A percentile compares a stretch with the other conserved stretches of the same genome.
Conservation (phyloP, 148 eudicot genomes). For the Heliamphora exappendiculata region DNA sequence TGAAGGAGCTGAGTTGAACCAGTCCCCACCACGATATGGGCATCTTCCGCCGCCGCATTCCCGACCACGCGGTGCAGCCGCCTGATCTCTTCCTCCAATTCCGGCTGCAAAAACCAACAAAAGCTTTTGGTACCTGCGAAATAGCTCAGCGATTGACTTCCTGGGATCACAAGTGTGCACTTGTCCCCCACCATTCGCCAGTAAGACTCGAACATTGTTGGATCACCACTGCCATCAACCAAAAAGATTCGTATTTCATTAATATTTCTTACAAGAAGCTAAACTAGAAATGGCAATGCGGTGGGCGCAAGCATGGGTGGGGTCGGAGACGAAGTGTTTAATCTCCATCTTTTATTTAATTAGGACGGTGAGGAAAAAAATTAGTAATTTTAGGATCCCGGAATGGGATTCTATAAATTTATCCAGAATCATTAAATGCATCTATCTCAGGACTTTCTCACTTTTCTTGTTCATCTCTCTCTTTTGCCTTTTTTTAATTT, state of each 20-base stretch:
- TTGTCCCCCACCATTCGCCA: conserved; percentile 43
- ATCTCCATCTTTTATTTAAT: no score
- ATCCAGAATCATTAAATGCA: no score
- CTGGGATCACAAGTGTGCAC: conserved; percentile 37
- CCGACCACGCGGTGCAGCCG: conserved; percentile 41
- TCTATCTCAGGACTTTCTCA: no score
- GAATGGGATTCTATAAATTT: no score
- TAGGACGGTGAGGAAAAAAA: no score
- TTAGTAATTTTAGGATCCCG: no score
- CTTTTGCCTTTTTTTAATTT: no score
- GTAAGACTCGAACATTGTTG: conserved; percentile 42
- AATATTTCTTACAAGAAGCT: neutral
- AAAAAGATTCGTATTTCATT: neutral
- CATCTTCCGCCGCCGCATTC: conserved; percentile 39
- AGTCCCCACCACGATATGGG: conserved; percentile 50
- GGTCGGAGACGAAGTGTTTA: no score
- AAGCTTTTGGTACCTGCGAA: conserved; percentile 25
- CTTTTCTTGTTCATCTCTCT: no score
- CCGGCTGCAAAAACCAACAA: conserved; percentile 55
- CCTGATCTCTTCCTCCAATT: conserved; percentile 40
- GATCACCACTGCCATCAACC: conserved; percentile 59
- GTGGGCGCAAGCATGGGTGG: no score
- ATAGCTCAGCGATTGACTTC: conserved; percentile 53
- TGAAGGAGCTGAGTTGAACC: conserved; percentile 62
- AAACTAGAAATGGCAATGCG: no score